These are phyloP conservation scores for Arthrobotrys musiformis DNA, from an alignment of 2,329 filamentous ascomycete genomes.

Conservation along the genomic window DNA sequence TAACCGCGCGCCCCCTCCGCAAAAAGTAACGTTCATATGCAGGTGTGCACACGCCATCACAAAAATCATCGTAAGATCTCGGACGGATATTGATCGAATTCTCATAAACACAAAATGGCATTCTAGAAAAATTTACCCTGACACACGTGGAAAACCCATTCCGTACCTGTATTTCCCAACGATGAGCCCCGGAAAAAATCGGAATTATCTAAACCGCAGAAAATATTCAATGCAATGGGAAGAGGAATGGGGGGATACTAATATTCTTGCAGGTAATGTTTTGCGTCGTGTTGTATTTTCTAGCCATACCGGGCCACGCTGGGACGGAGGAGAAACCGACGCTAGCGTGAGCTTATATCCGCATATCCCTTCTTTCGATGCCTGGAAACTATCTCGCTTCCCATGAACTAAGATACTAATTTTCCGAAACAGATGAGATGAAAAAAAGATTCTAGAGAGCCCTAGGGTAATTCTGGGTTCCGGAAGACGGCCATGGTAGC, in stretches of 20 bases:
- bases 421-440: neutral
- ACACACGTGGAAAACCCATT: neutral
- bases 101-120: neutral
- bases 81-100: neutral
- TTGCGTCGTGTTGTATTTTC: conserved; percentile 13
- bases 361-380: conserved; percentile 15
- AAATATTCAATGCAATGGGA: neutral
- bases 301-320: conserved; percentile 5
- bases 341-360: conserved; percentile 7
- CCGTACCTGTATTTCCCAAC: neutral
- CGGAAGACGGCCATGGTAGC: neutral
- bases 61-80: conserved; percentile 6
- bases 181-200: neutral
- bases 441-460: neutral
- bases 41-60: neutral
- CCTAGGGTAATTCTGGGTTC: neutral
- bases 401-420: neutral
- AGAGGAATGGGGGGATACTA: neutral
- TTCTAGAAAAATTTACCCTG: neutral
- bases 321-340: neutral
- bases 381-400: neutral
- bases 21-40: conserved; percentile 15
- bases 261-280: neutral
- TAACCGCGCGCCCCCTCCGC: conserved; percentile 1
- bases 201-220: neutral